These are phyloP conservation scores for Avicennia marina DNA, from an alignment of 257 asterid species.

Conservation along the genomic window DNA sequence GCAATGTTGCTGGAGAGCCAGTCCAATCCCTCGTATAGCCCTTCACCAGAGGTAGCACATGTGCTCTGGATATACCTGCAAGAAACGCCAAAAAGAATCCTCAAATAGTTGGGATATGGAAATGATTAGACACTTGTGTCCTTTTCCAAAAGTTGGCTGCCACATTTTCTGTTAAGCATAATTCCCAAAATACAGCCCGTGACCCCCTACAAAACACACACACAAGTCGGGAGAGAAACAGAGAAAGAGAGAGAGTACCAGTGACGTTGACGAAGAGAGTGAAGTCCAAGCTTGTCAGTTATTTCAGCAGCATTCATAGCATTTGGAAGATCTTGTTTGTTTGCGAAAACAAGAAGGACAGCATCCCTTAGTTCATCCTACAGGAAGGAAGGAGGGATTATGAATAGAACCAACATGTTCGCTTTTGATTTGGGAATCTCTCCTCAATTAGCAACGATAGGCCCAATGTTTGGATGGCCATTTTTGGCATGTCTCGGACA, in stretches of 20 bases:
- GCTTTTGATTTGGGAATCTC: no score
- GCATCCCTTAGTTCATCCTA: constrained; percentile 57
- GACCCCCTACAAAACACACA: background rate
- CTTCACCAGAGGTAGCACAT: constrained; percentile 49
- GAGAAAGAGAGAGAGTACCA: constrained; percentile 29
- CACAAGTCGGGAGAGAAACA: background rate
- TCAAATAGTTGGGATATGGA: background rate
- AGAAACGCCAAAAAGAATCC: background rate
- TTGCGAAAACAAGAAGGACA: constrained; percentile 47
- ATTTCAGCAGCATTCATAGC: constrained; percentile 59
- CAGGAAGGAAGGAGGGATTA: background rate
- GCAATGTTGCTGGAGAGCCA: constrained; percentile 54
- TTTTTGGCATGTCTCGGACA: no score
- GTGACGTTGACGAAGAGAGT: constrained; percentile 58
- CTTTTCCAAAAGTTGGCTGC: no score
- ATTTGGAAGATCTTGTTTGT: constrained; percentile 60
- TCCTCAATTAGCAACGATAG: no score
- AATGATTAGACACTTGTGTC: background rate
- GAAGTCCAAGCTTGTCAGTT: constrained; percentile 53
- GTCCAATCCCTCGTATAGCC: constrained; percentile 43
- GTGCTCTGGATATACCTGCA: constrained; percentile 47
- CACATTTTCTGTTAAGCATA: no score
- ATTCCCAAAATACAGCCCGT: background rate
- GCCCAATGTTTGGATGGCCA: no score
- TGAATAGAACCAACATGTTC: no score